Evolutionary conservation across 176 grass and related monocot genomes (phyloP).

Genomic region (Ananas comosus): DNA sequence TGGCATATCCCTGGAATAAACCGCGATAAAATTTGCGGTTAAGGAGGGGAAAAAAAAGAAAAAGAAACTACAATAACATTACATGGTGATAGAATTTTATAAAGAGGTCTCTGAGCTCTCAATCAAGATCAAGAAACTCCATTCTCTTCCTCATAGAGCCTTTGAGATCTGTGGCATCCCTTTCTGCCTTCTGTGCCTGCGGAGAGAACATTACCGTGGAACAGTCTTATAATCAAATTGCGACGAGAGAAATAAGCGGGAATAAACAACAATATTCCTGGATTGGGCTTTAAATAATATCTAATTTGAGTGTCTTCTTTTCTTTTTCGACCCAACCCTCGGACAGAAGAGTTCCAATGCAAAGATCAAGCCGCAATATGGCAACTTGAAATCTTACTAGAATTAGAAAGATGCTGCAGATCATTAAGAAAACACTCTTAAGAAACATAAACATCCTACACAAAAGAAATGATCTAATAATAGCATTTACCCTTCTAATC

Average conservation of each 20-base stretch:
- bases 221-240: background rate
- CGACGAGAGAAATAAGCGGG: background rate
- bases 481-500: conserved; percentile 68
- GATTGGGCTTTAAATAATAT: too few relatives aligned
- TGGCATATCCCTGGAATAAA: background rate
- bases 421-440: conserved; percentile 3
- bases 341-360: too few relatives aligned
- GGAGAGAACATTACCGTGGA: background rate
- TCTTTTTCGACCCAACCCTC: too few relatives aligned
- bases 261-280: background rate
- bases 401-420: background rate
- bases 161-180: conserved; percentile 81
- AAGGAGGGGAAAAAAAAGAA: background rate
- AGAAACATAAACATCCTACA: background rate
- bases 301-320: too few relatives aligned
- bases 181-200: conserved; percentile 91
- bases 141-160: conserved; percentile 94
- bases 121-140: conserved; percentile 97
- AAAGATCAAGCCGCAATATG: too few relatives aligned
- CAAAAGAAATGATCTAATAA: conserved; percentile 2
- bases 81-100: background rate
- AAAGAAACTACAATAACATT: background rate
- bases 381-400: too few relatives aligned
- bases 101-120: background rate
- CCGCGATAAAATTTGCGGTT: conserved; percentile 2